A percentile compares a stretch with the other conserved stretches of the same genome.
phyloP scores from a whole-genome alignment of 768 basidiomycete genomes.

The Podaxis pistillaris region DNA sequence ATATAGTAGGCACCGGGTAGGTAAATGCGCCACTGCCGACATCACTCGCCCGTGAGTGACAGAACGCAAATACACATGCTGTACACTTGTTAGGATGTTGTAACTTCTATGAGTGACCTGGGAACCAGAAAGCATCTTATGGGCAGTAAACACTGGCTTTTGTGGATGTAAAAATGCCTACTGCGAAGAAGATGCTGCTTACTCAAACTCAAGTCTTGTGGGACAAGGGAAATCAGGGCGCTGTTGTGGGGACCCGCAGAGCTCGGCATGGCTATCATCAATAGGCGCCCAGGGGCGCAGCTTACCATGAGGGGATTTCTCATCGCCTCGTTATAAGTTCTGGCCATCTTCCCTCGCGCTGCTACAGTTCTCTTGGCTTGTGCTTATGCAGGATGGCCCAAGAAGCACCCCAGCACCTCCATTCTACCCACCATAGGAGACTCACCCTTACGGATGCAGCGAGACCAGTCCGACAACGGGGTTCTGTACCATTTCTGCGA shows the following conservation, averaged over 20 bases:
- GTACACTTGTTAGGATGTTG: no score
- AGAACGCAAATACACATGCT: no score
- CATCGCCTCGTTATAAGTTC: background rate
- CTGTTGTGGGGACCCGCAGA: background rate
- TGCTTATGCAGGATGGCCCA: constrained; percentile 3
- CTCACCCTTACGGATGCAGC: background rate
- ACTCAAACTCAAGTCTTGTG: background rate
- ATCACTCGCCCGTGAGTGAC: no score
- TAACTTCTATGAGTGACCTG: no score
- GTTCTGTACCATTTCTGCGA: background rate
- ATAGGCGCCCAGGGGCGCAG: background rate
- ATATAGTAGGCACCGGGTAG: no score
- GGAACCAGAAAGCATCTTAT: no score
- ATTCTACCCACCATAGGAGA: background rate
- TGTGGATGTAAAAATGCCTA: no score
- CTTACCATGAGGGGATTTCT: constrained; percentile 3
- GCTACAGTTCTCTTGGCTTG: background rate
- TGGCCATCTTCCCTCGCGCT: background rate
- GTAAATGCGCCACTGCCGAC: no score
- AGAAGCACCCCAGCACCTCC: background rate
- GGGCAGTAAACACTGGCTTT: no score
- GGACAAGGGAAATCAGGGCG: background rate
- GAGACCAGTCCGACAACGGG: background rate
- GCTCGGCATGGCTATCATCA: background rate
- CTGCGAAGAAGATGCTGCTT: background rate